These are phyloP conservation scores for Ceratobasidium sp. DNA, from an alignment of 1,284 basidiomycete genomes.

Conservation along the genomic window DNA sequence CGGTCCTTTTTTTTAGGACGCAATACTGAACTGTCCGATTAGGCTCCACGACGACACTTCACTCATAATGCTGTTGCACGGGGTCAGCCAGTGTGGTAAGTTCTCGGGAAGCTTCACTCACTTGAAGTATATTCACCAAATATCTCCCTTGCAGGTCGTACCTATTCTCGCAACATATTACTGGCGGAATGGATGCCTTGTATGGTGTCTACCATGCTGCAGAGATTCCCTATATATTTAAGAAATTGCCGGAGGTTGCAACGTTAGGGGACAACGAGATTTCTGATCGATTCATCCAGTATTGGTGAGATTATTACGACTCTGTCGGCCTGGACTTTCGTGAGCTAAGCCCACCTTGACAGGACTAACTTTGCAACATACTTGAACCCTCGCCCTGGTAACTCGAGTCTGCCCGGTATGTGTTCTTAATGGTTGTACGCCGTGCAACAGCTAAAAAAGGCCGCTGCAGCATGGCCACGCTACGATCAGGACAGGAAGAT, in stretches of 20 bases:
- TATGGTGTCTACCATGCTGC: conserved; percentile 10
- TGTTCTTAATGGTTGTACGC: background rate
- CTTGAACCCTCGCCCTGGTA: conserved; percentile 12
- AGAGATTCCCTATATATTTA: conserved; percentile 19
- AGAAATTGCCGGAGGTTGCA: background rate
- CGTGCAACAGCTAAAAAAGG: too few relatives aligned
- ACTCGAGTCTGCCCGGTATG: conserved; percentile 12
- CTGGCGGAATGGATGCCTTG: background rate
- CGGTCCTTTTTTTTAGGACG: too few relatives aligned
- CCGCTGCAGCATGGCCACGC: too few relatives aligned
- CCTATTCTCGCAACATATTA: background rate
- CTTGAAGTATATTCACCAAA: too few relatives aligned
- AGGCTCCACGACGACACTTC: conserved; percentile 31
- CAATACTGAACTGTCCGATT: background rate
- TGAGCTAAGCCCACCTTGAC: too few relatives aligned
- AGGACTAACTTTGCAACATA: conserved; percentile 11
- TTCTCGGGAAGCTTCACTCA: background rate
- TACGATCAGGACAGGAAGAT: too few relatives aligned
- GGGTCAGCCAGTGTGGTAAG: conserved; percentile 4
- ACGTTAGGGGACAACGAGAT: background rate
- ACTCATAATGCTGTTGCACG: background rate
- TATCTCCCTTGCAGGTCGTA: background rate
- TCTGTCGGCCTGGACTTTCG: background rate
- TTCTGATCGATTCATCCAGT: conserved; percentile 10
- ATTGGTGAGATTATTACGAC: conserved; percentile 3